A percentile compares a stretch with the other conserved stretches of the same genome.
phyloP scores from a whole-genome alignment of 805 yeast species.

The Ogataea sp. region DNA sequence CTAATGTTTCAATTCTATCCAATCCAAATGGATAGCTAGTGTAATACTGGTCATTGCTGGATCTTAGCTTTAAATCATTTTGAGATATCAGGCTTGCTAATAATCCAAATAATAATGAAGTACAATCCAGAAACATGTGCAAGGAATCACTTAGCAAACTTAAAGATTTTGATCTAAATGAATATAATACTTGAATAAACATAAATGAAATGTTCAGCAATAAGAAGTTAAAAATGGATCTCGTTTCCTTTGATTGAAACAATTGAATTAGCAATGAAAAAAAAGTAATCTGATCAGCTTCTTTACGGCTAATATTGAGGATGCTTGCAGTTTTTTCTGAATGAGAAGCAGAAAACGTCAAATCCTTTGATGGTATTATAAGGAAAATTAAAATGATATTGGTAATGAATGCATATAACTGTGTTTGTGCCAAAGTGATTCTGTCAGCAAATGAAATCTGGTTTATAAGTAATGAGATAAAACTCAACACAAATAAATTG shows the following conservation, averaged over 20 bases:
- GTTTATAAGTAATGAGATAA: conserved; percentile 6
- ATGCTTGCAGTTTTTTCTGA: too few species aligned
- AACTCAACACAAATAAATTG: conserved; percentile 15
- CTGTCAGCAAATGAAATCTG: conserved; percentile 1
- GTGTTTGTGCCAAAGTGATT: not conserved
- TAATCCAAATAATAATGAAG: conserved; percentile 81
- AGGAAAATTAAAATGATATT: conserved; percentile 8
- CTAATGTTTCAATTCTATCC: conserved; percentile 77
- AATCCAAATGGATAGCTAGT: conserved; percentile 71
- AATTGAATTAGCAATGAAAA: conserved; percentile 23
- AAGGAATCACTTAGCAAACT: conserved; percentile 89
- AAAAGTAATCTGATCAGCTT: not conserved
- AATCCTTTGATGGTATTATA: conserved; percentile 8
- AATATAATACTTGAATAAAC: conserved; percentile 88
- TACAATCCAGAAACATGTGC: conserved; percentile 95
- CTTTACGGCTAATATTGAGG: too few species aligned
- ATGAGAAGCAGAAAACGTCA: too few species aligned
- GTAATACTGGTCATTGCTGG: not conserved
- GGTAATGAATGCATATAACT: conserved; percentile 2
- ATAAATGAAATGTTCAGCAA: conserved; percentile 84
- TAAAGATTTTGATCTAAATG: conserved; percentile 85
- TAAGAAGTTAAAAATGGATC: conserved; percentile 82
- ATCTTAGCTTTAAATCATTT: conserved; percentile 9
- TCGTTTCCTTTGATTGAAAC: conserved; percentile 56
- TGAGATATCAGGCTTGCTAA: conserved; percentile 59